phyloP scores from a whole-genome alignment of 805 yeast species.

The Myxozyma kluyveri region DNA sequence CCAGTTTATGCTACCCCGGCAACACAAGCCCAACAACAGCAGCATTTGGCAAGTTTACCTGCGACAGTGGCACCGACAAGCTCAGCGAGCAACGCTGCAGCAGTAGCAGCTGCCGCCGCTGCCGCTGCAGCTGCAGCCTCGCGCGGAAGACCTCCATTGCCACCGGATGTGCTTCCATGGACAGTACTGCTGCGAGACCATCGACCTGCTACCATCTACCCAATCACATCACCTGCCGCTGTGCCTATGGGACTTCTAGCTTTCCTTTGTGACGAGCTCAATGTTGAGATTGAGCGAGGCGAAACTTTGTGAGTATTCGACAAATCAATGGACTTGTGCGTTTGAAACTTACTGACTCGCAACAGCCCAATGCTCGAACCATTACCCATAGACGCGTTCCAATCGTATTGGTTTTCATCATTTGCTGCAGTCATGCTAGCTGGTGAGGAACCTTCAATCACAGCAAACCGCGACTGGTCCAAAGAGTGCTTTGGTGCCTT shows the following conservation, averaged over 20 bases:
- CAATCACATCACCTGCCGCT: conserved; percentile 62
- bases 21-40: conserved; percentile 5
- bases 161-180: conserved; percentile 52
- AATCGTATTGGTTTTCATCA: conserved; percentile 81
- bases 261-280: conserved; percentile 86
- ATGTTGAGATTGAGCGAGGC: conserved; percentile 86
- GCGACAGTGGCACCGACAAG: not conserved
- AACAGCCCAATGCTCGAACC: conserved; percentile 71
- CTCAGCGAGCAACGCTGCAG: not conserved
- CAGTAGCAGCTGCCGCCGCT: not conserved
- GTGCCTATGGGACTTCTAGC: conserved; percentile 76
- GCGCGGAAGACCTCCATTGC: conserved; percentile 4
- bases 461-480: conserved; percentile 74
- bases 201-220: conserved; percentile 90
- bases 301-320: conserved; percentile 57
- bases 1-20: conserved; percentile 45
- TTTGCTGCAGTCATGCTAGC: conserved; percentile 74
- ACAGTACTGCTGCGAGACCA: conserved; percentile 82
- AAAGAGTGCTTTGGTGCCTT: conserved; percentile 89
- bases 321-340: no score
- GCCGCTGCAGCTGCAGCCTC: conserved; percentile 4
- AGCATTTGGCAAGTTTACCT: not conserved
- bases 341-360: not conserved
- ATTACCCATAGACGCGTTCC: conserved; percentile 70
- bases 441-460: conserved; percentile 63